Evolutionary conservation across 2,329 filamentous ascomycete species (phyloP).

Genomic region (Tolypocladium pustulatum): DNA sequence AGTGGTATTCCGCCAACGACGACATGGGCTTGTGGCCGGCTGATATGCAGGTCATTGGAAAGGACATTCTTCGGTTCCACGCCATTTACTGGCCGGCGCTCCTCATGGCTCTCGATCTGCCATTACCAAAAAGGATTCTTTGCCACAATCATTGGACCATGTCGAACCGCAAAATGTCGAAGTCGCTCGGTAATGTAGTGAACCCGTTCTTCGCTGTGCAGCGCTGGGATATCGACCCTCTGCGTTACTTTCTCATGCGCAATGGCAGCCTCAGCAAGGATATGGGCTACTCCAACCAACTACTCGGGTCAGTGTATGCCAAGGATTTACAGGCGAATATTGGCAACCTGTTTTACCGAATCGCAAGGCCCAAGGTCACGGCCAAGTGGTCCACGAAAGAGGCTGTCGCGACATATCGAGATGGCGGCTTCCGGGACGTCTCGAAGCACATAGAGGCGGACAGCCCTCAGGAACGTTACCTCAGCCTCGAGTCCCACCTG

Average conservation of each 20-base stretch:
- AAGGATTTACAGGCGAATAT: slow-evolving; percentile 67
- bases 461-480: slow-evolving; percentile 4
- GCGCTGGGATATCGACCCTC: slow-evolving; percentile 74
- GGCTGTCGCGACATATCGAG: slow-evolving; percentile 32
- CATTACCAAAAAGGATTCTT: slow-evolving; percentile 67
- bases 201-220: slow-evolving; percentile 88
- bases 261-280: slow-evolving; percentile 71
- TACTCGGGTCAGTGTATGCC: slow-evolving; percentile 67
- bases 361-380: slow-evolving; percentile 50
- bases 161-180: slow-evolving; percentile 88
- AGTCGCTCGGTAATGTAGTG: slow-evolving; percentile 88
- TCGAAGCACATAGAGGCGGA: background rate
- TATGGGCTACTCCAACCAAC: slow-evolving; percentile 72
- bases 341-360: slow-evolving; percentile 68
- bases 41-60: slow-evolving; percentile 85
- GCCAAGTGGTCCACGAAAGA: slow-evolving; percentile 51
- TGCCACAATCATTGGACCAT: slow-evolving; percentile 96
- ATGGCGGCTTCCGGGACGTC: slow-evolving; percentile 13
- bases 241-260: slow-evolving; percentile 81
- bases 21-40: slow-evolving; percentile 69
- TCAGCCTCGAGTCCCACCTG: slow-evolving; percentile 17
- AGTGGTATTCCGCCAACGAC: slow-evolving; percentile 55
- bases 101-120: slow-evolving; percentile 75
- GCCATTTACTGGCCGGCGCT: slow-evolving; percentile 98
- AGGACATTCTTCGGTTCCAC: slow-evolving; percentile 94